These are phyloP conservation scores for Mesembryanthemum crystallinum DNA, from an alignment of 148 eudicot species.

Conservation along the genomic window DNA sequence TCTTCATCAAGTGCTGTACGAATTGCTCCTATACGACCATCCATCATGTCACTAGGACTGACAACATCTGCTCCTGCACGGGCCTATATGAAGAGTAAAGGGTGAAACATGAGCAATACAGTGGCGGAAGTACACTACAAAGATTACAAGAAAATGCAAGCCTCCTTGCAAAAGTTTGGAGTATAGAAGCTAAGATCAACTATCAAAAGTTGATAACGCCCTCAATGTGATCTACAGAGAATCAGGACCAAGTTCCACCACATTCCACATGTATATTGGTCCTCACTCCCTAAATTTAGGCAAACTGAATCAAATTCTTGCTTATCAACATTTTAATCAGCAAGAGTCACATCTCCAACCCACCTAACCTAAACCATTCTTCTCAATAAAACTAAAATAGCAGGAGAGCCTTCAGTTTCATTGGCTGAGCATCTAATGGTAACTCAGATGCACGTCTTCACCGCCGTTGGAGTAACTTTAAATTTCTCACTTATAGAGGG, in stretches of 20 bases:
- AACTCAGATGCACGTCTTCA: background rate
- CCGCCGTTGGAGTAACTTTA: background rate
- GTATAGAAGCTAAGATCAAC: background rate
- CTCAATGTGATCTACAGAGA: background rate
- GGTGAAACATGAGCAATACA: background rate
- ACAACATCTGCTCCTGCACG: constrained; percentile 98
- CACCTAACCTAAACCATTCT: background rate
- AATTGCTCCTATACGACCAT: constrained; percentile 95
- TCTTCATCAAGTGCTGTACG: constrained; percentile 90
- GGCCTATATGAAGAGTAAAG: constrained; percentile 47
- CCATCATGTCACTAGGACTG: constrained; percentile 99
- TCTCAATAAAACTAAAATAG: background rate
- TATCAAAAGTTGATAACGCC: background rate
- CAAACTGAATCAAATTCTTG: background rate
- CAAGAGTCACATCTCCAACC: background rate
- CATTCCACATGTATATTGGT: background rate
- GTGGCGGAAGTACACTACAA: background rate
- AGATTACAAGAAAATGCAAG: background rate
- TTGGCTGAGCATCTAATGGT: background rate
- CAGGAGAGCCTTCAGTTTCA: background rate
- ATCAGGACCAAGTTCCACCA: background rate
- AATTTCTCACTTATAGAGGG: background rate
- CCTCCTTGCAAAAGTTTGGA: background rate
- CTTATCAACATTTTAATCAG: background rate
- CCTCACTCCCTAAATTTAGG: background rate